phyloP scores from a whole-genome alignment of 129 eudicot species.

The Helianthus tuberosus region DNA sequence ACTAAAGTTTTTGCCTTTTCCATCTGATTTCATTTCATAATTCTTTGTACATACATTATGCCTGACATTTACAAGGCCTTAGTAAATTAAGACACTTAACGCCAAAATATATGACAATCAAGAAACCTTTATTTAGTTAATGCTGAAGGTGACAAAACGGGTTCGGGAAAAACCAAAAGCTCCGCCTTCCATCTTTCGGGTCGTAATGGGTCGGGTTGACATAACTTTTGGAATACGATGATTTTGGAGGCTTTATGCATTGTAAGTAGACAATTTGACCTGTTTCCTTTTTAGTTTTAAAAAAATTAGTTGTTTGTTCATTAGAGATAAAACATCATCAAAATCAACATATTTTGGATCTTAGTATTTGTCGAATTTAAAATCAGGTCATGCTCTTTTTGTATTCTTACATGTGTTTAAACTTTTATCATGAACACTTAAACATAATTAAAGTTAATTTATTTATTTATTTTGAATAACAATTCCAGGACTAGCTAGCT shows the following conservation, averaged over 20 bases:
- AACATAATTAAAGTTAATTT: background rate
- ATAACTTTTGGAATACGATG: background rate
- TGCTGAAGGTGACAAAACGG: background rate
- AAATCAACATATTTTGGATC: background rate
- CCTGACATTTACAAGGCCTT: background rate
- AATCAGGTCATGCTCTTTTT: background rate
- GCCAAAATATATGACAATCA: background rate
- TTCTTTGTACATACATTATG: background rate
- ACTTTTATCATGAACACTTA: background rate
- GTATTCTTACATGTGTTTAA: background rate
- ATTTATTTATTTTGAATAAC: conserved; percentile 35
- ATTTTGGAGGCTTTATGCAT: background rate
- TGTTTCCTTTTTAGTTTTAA: background rate
- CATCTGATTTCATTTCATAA: no score
- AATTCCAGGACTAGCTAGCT: conserved; percentile 34
- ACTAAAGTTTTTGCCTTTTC: no score
- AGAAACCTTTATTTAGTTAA: background rate
- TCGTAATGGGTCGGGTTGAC: background rate
- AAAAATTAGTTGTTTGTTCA: background rate
- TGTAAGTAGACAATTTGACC: background rate
- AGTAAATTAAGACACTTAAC: background rate
- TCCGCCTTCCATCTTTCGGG: background rate
- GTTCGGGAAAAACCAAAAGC: background rate
- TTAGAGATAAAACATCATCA: background rate
- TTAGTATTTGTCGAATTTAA: background rate